Conservation (phyloP, 1,139 yeast genomes). For the Sugiyamaella xylanicola region DNA sequence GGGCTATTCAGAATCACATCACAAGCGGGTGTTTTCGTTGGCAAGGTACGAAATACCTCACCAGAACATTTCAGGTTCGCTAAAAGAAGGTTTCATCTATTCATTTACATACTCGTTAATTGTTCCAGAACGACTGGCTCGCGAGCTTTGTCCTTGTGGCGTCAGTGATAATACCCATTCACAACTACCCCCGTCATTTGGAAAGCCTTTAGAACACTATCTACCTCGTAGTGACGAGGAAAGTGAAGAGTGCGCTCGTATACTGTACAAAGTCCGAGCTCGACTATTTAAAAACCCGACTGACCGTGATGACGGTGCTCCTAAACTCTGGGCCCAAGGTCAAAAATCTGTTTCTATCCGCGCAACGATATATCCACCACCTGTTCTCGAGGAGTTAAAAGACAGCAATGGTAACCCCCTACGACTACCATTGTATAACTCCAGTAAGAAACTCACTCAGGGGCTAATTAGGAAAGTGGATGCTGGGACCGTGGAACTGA, state of each 20-base stretch:
- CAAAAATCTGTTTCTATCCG: conserved; percentile 13
- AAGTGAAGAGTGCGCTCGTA: conserved; percentile 24
- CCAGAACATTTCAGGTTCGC: conserved; percentile 27
- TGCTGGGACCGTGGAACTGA: conserved; percentile 17
- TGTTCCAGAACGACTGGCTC: conserved; percentile 26
- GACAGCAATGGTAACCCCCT: conserved; percentile 16
- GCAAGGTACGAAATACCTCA: conserved; percentile 26
- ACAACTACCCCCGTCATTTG: conserved; percentile 20
- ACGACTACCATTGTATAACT: conserved; percentile 9
- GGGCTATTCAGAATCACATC: conserved; percentile 18
- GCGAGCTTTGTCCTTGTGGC: conserved; percentile 23
- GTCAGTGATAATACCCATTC: conserved; percentile 8
- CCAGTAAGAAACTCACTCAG: conserved; percentile 15
- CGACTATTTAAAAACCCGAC: conserved; percentile 23
- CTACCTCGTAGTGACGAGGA: not conserved
- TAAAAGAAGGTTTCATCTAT: conserved; percentile 28
- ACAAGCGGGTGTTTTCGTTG: conserved; percentile 22
- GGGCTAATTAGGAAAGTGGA: conserved; percentile 15
- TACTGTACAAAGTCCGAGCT: conserved; percentile 28
- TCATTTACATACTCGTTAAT: conserved; percentile 27
- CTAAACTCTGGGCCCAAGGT: conserved; percentile 16
- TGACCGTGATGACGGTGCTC: not conserved
- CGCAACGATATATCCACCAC: conserved; percentile 19
- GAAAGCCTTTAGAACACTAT: conserved; percentile 14
- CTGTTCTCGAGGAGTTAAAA: conserved; percentile 9